Base-by-base conservation (phyloP, 129 eudicot species). In the Solidago caesia region DNA sequence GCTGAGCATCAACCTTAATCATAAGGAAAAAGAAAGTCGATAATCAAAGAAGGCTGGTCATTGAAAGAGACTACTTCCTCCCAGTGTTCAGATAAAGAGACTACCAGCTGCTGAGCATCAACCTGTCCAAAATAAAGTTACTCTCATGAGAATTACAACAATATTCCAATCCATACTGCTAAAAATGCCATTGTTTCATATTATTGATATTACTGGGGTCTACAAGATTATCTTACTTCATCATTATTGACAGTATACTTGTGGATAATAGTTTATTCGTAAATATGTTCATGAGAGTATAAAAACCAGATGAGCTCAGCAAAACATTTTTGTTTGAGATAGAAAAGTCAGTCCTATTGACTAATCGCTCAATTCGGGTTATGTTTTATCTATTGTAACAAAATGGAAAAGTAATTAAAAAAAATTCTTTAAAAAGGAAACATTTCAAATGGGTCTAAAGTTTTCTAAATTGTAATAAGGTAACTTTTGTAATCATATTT, bases 1-100 rank as follows among this genome's bases (percentile, higher is more conserved):
- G 39, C 64, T 75, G 63, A 60, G 80, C 84, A 29, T 51, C 72
- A 75, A 55, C 84, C 84, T 68, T n/a, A n/a, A n/a, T n/a, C n/a
- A n/a, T n/a, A n/a, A n/a, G n/a, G n/a, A n/a, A n/a, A n/a, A n/a
- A n/a, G n/a, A n/a, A n/a, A n/a, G 80, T 29, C 27, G 29, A 11
- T 7, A 64, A 43, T 44, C 46, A 51, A 42, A 75, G 42, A 46
- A 74, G 70, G 29, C 41, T 9, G 26, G 21, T 33, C 6, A 42
- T 5, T 6, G 46, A 70, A 75, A 73, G 70, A 45, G 53, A 66
- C 63, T 42, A 81, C 73, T 51, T 75, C 67, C 10, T 62, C 33
- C 57, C 80, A 75, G 52, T 70, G 72, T 75, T 75, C 80, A 62
- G 76, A 70, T 52, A 80, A 58, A n/a, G 77, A 44, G 27, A 12